Base-by-base conservation (phyloP, 2,329 filamentous ascomycete species). In the Cytospora paraplurivora region DNA sequence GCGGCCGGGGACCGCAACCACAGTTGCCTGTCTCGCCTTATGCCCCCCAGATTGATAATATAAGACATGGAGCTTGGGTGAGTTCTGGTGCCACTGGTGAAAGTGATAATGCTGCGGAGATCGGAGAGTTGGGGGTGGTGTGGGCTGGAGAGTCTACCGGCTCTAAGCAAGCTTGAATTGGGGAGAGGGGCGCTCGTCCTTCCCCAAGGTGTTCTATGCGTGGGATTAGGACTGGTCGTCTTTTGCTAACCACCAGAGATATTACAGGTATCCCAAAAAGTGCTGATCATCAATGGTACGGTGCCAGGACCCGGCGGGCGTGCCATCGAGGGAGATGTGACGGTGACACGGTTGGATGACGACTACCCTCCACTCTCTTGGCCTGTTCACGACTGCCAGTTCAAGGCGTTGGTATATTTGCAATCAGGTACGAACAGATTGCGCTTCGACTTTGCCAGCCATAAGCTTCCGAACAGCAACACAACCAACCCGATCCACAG, bases 351-450 rank as follows among this genome's bases (percentile, higher is more conserved):
- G 71, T 85, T 93, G 69, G 91, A 97, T 75, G 92, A 96, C 74
- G 87, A 80, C 66, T 97, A 97, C 73, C 93, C 94, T 7, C 80
- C 91, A 0, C 90, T 88, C 13, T 84, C 82, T 69, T 98, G 94
- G 93, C 94, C 93, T 1, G 94, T 97, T 12, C 89, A 83, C 73
- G 89, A 92, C 67, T 96, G 91, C 3, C 88, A 93, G 74, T 98
- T 97, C 82, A 98, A 98, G 78, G 90, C 90, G 6, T 81, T 98
- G 35, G 84, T 97, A 11, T 92, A 97, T 75, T 85, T 99, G n/a
- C 87, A 90, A 67, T 93, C 95, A 5, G 95, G 95, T 0, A 91
- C 92, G 61, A 99, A 99, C 76, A 88, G 86, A 69, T 77, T 98
- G 35, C 89, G 92, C 32, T 89, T 98, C 69, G 94, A 97, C 73